phyloP scores from a whole-genome alignment of 2,329 filamentous ascomycete genomes.

The Colletotrichum echinochloae region DNA sequence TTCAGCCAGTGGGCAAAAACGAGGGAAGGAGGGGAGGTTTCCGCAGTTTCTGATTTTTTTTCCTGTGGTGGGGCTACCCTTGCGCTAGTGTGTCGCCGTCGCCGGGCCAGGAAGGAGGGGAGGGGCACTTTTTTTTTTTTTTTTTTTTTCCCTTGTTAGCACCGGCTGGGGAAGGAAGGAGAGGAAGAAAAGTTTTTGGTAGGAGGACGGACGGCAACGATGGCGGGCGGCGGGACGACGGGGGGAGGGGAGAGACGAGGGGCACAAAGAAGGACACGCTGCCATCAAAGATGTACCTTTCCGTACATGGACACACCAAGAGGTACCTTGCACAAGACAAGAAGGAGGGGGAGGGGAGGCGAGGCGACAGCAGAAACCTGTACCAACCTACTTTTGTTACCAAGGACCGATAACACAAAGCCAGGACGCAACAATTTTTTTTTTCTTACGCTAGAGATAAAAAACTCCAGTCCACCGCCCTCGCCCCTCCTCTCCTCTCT shows the following conservation, averaged over 20 bases:
- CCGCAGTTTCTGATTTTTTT: slow-evolving; percentile 41
- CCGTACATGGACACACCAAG: background rate
- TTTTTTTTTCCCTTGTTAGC: no score
- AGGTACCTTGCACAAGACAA: background rate
- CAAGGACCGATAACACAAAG: slow-evolving; percentile 35
- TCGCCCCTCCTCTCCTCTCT: slow-evolving; percentile 36
- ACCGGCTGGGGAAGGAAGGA: slow-evolving; percentile 6
- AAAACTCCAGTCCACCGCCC: slow-evolving; percentile 49
- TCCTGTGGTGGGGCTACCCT: slow-evolving; percentile 35
- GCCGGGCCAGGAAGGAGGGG: slow-evolving; percentile 33
- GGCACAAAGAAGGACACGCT: background rate
- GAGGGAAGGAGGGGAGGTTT: slow-evolving; percentile 40
- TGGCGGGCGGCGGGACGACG: slow-evolving; percentile 1
- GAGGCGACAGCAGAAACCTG: background rate
- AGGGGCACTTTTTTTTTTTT: background rate
- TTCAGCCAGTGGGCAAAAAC: slow-evolving; percentile 4
- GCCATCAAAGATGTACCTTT: background rate
- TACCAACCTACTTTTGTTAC: background rate
- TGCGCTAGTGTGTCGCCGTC: slow-evolving; percentile 41
- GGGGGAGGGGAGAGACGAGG: background rate
- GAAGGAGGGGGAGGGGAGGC: background rate
- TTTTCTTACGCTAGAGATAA: slow-evolving; percentile 45
- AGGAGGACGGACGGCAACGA: slow-evolving; percentile 31
- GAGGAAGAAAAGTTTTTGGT: slow-evolving; percentile 44
- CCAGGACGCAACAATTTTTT: slow-evolving; percentile 16